These are phyloP conservation scores for Geotrichum cucujoidarum DNA, from an alignment of 1,139 yeast genomes.

Conservation along the genomic window DNA sequence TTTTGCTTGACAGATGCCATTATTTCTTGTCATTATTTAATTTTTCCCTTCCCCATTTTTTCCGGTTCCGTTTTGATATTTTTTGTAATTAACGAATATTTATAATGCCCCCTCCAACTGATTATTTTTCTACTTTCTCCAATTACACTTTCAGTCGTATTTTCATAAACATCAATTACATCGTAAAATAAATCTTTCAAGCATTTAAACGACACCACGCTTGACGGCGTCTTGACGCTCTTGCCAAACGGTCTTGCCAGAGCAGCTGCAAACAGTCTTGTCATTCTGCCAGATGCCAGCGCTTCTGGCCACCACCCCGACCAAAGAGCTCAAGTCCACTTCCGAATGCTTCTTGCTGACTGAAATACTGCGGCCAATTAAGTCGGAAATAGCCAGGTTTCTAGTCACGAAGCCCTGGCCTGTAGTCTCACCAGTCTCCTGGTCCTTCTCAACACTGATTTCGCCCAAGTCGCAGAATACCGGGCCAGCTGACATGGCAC, in stretches of 20 bases:
- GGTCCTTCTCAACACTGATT: slow-evolving; percentile 40
- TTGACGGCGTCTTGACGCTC: slow-evolving; percentile 71
- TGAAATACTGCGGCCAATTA: slow-evolving; percentile 78
- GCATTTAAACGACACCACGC: slow-evolving; percentile 43
- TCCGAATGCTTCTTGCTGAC: slow-evolving; percentile 42
- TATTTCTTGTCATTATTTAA: slow-evolving; percentile 4
- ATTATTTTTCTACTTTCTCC: not conserved
- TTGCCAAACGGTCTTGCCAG: slow-evolving; percentile 95
- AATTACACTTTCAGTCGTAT: not conserved
- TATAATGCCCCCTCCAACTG: not conserved
- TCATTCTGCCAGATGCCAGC: slow-evolving; percentile 98
- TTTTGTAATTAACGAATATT: not conserved
- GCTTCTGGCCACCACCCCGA: slow-evolving; percentile 89
- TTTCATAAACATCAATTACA: no score
- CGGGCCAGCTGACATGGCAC: slow-evolving; percentile 68
- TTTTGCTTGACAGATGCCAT: no score
- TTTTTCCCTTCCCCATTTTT: not conserved
- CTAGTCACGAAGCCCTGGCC: slow-evolving; percentile 62
- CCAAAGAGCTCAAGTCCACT: slow-evolving; percentile 46
- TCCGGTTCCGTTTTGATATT: not conserved
- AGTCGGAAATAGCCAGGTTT: slow-evolving; percentile 48
- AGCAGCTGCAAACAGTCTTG: slow-evolving; percentile 87
- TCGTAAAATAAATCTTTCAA: not conserved
- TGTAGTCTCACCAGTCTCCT: slow-evolving; percentile 27
- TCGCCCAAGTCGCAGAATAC: slow-evolving; percentile 39